Percentiles rank a stretch among this genome's conserved stretches.
Evolutionary conservation across 495 filamentous ascomycete species (phyloP).

Genomic region (Xylaria curta): DNA sequence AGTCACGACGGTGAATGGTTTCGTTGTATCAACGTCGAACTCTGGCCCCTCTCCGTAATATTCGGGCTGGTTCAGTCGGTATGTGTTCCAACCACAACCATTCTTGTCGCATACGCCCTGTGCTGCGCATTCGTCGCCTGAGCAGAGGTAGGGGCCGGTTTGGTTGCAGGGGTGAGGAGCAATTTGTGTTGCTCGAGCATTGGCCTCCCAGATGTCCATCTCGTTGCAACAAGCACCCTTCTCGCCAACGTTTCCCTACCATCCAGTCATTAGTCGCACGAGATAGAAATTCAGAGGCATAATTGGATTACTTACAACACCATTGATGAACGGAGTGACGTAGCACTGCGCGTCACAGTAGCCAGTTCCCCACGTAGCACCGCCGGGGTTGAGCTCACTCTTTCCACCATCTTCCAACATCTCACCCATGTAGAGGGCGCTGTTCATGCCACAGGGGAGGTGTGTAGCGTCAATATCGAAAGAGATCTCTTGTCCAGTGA

Average conservation of each 20-base stretch:
- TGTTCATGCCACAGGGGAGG: slow-evolving; percentile 71
- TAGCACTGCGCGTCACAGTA: slow-evolving; percentile 76
- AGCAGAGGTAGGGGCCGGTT: slow-evolving; percentile 55
- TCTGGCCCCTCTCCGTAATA: slow-evolving; percentile 63
- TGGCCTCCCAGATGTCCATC: slow-evolving; percentile 72
- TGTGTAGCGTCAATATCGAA: slow-evolving; percentile 70
- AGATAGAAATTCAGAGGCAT: not conserved
- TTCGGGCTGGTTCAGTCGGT: slow-evolving; percentile 57
- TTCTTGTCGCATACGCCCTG: slow-evolving; percentile 67
- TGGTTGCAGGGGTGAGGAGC: slow-evolving; percentile 65
- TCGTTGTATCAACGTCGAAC: slow-evolving; percentile 62
- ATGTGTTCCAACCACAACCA: slow-evolving; percentile 71
- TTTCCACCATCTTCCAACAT: slow-evolving; percentile 65
- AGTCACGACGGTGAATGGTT: slow-evolving; percentile 69
- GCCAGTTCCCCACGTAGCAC: slow-evolving; percentile 69
- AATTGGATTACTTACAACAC: slow-evolving; percentile 47
- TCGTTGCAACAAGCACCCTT: slow-evolving; percentile 64
- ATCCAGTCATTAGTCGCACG: not conserved
- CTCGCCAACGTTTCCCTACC: slow-evolving; percentile 54
- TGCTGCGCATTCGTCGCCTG: slow-evolving; percentile 53
- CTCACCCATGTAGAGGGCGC: slow-evolving; percentile 69
- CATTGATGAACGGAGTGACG: slow-evolving; percentile 62
- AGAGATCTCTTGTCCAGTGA: slow-evolving; percentile 64
- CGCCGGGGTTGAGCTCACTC: slow-evolving; percentile 62
- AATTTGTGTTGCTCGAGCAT: slow-evolving; percentile 59